Conservation (phyloP, 257 asterid genomes). For the Paraleonurus japonicus region DNA sequence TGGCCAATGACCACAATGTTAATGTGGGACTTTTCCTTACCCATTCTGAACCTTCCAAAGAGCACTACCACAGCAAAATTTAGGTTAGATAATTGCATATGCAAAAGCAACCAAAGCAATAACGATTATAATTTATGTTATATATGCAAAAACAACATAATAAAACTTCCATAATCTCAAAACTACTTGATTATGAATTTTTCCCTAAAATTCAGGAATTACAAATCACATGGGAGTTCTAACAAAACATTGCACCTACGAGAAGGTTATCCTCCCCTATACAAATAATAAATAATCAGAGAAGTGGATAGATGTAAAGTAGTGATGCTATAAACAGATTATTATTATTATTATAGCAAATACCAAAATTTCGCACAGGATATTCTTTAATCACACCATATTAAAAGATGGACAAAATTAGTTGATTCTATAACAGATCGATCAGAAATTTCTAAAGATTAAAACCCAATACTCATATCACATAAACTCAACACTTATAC, state of each 20-base stretch:
- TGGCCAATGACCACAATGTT: constrained; percentile 72
- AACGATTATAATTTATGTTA: background rate
- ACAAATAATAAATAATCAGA: background rate
- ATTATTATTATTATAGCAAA: background rate
- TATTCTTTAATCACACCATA: background rate
- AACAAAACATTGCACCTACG: no score
- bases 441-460: background rate
- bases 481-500: background rate
- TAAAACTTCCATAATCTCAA: background rate
- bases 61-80: background rate
- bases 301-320: background rate
- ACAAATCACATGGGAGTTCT: no score
- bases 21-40: constrained; percentile 60
- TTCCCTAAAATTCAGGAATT: background rate
- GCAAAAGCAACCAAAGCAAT: background rate
- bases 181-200: background rate
- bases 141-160: background rate
- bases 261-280: background rate
- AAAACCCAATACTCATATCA: background rate
- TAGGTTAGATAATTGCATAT: background rate
- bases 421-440: background rate
- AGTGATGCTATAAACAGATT: background rate
- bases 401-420: background rate
- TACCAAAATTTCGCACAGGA: background rate
- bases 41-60: constrained; percentile 32